phyloP scores from a whole-genome alignment of 176 grass and related monocot species.

The Eragrostis curvula region DNA sequence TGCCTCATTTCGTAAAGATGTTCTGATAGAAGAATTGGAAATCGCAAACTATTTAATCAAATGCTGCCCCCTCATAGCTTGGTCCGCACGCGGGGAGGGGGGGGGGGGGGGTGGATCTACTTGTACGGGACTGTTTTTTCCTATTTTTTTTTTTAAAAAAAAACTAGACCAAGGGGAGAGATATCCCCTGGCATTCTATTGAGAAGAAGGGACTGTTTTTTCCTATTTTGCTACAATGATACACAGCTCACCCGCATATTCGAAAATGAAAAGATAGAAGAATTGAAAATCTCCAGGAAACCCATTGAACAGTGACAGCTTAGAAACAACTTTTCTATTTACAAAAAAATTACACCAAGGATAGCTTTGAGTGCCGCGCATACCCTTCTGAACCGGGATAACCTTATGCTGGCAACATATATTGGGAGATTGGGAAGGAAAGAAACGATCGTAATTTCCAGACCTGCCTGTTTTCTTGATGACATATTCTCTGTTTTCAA shows the following conservation, averaged over 20 bases:
- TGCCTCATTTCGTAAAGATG: not conserved
- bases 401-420: not conserved
- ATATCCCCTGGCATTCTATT: no score
- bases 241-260: no score
- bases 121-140: no score
- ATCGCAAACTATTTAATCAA: not conserved
- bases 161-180: no score
- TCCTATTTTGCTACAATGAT: no score
- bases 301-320: not conserved
- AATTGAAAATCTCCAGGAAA: constrained; percentile 2
- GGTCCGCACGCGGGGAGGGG: no score
- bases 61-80: no score
- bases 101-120: no score
- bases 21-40: not conserved
- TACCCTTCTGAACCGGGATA: constrained; percentile 11
- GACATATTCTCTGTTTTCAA: constrained; percentile 25
- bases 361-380: constrained; percentile 11
- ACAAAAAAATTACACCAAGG: not conserved
- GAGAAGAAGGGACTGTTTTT: no score
- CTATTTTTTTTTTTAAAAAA: no score
- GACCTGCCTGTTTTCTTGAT: constrained; percentile 4
- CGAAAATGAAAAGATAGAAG: not conserved
- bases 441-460: constrained; percentile 12
- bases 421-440: constrained; percentile 8
- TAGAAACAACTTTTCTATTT: constrained; percentile 14